Percentiles rank a stretch among this genome's conserved stretches.
phyloP scores from a whole-genome alignment of 768 basidiomycete genomes.

The Mycena capillaripes region DNA sequence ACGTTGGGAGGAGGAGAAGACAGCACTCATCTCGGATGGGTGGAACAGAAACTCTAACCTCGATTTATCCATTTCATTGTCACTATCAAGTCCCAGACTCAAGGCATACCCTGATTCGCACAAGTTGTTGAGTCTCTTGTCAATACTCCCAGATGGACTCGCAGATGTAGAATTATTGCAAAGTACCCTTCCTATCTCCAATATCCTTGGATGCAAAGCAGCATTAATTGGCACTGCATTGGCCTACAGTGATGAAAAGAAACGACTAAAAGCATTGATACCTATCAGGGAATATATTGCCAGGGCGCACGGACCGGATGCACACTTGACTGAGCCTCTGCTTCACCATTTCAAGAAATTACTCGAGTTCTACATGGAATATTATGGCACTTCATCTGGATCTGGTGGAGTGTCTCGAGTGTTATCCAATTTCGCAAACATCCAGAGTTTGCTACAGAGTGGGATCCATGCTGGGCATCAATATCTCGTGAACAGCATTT shows the following conservation, averaged over 20 bases:
- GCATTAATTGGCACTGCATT: background rate
- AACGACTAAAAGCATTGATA: background rate
- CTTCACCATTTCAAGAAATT: background rate
- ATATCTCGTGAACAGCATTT: background rate
- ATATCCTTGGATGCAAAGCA: background rate
- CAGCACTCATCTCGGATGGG: background rate
- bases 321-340: background rate
- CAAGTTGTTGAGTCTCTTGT: background rate
- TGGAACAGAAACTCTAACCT: background rate
- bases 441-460: background rate
- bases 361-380: background rate
- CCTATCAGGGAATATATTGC: background rate
- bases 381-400: background rate
- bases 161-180: background rate
- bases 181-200: background rate
- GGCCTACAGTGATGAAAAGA: background rate
- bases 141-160: background rate
- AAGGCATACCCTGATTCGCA: background rate
- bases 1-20: background rate
- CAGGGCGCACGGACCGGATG: background rate
- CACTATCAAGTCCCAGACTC: background rate
- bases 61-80: background rate
- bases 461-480: background rate
- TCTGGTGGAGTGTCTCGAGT: background rate
- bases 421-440: background rate